These are phyloP conservation scores for Eimeria brunetti DNA, from an alignment of 169 alveolate genomes.

Conservation along the genomic window DNA sequence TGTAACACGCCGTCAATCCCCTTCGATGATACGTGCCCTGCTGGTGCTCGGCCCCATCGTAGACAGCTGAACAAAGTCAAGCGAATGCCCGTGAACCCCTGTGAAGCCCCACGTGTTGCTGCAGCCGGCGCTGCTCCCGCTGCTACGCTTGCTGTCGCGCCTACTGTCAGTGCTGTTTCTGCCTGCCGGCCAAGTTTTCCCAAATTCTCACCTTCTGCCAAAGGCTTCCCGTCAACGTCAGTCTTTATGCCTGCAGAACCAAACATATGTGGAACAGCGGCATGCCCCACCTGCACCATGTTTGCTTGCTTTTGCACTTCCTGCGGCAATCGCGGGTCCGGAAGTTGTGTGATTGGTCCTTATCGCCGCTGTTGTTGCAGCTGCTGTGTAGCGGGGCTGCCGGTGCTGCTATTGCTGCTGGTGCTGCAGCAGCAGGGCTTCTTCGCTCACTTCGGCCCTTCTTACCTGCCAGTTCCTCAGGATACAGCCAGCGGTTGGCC, in stretches of 20 bases:
- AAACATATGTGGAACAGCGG: not conserved
- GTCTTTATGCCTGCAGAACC: slow-evolving; percentile 49
- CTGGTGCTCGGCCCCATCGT: slow-evolving; percentile 84
- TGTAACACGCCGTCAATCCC: slow-evolving; percentile 84
- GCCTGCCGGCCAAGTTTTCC: not conserved
- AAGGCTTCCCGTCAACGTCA: slow-evolving; percentile 32
- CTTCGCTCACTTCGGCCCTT: slow-evolving; percentile 67
- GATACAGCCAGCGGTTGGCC: slow-evolving; percentile 92
- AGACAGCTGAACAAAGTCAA: slow-evolving; percentile 79
- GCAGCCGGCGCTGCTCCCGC: not conserved
- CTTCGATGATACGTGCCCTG: slow-evolving; percentile 86
- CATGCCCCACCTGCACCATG: not conserved
- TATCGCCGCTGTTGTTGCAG: not conserved
- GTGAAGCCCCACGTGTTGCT: not conserved
- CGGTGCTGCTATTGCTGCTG: not conserved
- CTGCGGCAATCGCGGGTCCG: not conserved
- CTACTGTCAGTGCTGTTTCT: not conserved
- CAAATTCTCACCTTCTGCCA: slow-evolving; percentile 39
- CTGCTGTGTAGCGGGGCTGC: not conserved
- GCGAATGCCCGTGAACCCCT: not conserved
- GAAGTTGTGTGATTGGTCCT: not conserved
- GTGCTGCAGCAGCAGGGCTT: not conserved
- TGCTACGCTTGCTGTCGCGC: not conserved
- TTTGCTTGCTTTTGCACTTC: not conserved
- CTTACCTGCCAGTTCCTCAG: slow-evolving; percentile 88